Evolutionary conservation across 352 stramenopile species (phyloP).

Genomic region (Pythium chondricola): DNA sequence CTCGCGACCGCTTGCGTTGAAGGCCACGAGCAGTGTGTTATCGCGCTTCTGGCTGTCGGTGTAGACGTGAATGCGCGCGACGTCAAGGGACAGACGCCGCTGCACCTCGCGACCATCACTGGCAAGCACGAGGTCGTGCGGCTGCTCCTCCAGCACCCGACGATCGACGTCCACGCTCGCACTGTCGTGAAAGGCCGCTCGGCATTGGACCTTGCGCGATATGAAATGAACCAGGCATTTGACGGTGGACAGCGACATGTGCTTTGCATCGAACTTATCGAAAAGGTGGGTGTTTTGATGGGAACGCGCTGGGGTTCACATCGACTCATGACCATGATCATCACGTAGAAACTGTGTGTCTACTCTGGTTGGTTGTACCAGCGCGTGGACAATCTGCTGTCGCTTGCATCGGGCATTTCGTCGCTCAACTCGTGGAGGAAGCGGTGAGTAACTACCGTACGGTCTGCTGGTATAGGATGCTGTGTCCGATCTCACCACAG

Average conservation of each 20-base stretch:
- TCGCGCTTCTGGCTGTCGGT: slow-evolving; percentile 43
- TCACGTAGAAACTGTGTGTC: slow-evolving; percentile 60
- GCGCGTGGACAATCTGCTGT: slow-evolving; percentile 75
- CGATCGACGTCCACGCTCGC: slow-evolving; percentile 47
- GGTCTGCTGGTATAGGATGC: too few relatives aligned
- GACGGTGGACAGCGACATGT: slow-evolving; percentile 33
- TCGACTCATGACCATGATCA: background rate
- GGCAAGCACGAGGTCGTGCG: slow-evolving; percentile 68
- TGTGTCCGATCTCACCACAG: too few relatives aligned
- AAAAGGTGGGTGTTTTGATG: slow-evolving; percentile 40
- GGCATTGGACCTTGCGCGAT: slow-evolving; percentile 61
- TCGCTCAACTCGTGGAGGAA: slow-evolving; percentile 80
- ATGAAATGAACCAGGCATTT: slow-evolving; percentile 39
- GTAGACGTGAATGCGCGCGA: slow-evolving; percentile 58
- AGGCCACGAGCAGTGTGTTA: slow-evolving; percentile 58
- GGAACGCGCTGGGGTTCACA: background rate
- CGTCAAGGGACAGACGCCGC: slow-evolving; percentile 48
- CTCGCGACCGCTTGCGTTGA: slow-evolving; percentile 52
- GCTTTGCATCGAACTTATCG: slow-evolving; percentile 70
- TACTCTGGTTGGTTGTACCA: slow-evolving; percentile 82
- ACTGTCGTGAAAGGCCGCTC: slow-evolving; percentile 50
- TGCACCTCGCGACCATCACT: slow-evolving; percentile 53
- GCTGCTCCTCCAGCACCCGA: slow-evolving; percentile 44
- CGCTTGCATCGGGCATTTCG: slow-evolving; percentile 62
- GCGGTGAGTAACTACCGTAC: slow-evolving; percentile 28